Base-by-base conservation (phyloP, 805 yeast genomes). In the Pichia insulana region DNA sequence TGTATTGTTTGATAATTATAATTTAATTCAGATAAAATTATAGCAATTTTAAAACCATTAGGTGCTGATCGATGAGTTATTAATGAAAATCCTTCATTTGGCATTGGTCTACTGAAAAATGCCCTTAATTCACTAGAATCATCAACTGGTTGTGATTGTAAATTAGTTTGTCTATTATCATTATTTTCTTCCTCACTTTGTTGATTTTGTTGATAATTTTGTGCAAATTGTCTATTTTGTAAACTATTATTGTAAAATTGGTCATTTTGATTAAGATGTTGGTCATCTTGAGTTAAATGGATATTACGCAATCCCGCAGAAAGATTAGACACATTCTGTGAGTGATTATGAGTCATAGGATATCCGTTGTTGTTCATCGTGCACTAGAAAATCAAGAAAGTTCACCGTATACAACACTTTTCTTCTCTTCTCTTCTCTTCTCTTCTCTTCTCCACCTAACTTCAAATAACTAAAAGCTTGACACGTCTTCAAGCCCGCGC, bases 41-140 rank as follows among this genome's bases (percentile, higher is more conserved):
- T 87, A 22, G 97, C 96, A 13, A 90, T 95, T 63, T 92, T 90
- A 70, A 86, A 89, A 2, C 97, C 97, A 62, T 89, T 89, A 22
- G 97, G 97, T 1, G 96, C 96, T 3, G 90, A 81, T 51, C 94
- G 54, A 56, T 81, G 78, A 63, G 95, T 55, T 75, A 84, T 87
- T 37, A 89, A 68, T 1, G 96, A 86, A 61, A 75, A 85, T 1
- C 97, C 97, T 49, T 80, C 83, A 16, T 72, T 62, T 10, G 96
- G 95, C 51, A 80, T 83, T 3, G 57, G 59, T 31, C 44, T 79
- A 50, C 74, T 76, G 57, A 86, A 82, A 59, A 85, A 87, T 48
- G 74, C 70, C 25, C 82, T 71, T 40, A 87, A 74, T 48, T 94
- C 67, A 18, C 82, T 68, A 5, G 41, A 38, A 17, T 38, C 45